Conservation (phyloP, 1,284 basidiomycete species). For the Ceratobasidium sp. region DNA sequence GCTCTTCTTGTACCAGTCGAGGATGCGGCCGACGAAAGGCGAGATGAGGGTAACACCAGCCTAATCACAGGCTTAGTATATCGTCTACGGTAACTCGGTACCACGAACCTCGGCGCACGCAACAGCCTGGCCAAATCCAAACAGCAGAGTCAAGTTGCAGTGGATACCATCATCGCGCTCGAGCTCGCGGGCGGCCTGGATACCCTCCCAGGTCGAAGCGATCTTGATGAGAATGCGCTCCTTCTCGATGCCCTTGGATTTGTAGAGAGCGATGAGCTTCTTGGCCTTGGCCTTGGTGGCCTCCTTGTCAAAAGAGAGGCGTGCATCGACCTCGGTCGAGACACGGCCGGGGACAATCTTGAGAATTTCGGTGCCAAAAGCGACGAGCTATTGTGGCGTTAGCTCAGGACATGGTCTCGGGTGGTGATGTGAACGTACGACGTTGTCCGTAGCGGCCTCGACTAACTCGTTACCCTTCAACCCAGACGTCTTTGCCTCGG, state of each 20-base stretch:
- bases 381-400: slow-evolving; percentile 76
- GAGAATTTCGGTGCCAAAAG: slow-evolving; percentile 97
- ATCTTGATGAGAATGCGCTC: slow-evolving; percentile 99
- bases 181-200: slow-evolving; percentile 95
- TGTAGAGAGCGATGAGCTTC: slow-evolving; percentile 95
- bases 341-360: slow-evolving; percentile 97
- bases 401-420: slow-evolving; percentile 47
- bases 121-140: slow-evolving; percentile 98
- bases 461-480: slow-evolving; percentile 78
- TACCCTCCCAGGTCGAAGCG: slow-evolving; percentile 99
- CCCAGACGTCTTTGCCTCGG: slow-evolving; percentile 86
- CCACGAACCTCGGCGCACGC: slow-evolving; percentile 90
- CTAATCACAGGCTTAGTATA: slow-evolving; percentile 98
- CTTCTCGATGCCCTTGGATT: slow-evolving; percentile 89
- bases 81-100: slow-evolving; percentile 90
- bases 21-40: slow-evolving; percentile 98
- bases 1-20: slow-evolving; percentile 96
- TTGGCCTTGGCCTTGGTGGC: slow-evolving; percentile 93
- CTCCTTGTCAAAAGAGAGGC: slow-evolving; percentile 96
- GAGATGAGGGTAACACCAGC: slow-evolving; percentile 98
- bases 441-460: slow-evolving; percentile 86
- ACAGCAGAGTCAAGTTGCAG: slow-evolving; percentile 99
- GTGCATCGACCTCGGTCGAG: slow-evolving; percentile 98
- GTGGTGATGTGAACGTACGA: slow-evolving; percentile 67
- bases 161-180: slow-evolving; percentile 94